Base-by-base conservation (phyloP, 257 asterid genomes). In the Solanum chiquidenum region DNA sequence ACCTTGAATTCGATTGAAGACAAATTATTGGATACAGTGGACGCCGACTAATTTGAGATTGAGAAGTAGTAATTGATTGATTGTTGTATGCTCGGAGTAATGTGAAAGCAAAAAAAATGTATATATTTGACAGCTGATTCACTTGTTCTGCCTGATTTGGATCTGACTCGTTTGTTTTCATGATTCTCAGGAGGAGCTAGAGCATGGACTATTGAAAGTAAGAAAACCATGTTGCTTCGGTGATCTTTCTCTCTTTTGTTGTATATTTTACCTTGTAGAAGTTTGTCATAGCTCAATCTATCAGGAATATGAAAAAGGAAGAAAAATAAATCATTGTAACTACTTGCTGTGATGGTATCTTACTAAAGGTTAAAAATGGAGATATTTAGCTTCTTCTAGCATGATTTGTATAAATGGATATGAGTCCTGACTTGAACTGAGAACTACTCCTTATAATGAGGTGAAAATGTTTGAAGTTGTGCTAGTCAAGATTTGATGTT, bases 161-260 rank as follows among this genome's bases (percentile, higher is more conserved):
- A 10, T 29, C 21, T 29, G 35, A 37, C 46, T 29, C 12, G 16
- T 64, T 46, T 34, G 49, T 82, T 86, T 89, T 89, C 34, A 75
- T 88, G 82, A 46, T 80, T 90, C 71, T 83, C 98, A 95, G 99
- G 98, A 91, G 92, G 99, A 94, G 95, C 94, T 95, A 91, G 98
- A 95, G 93, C 94, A 84, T 27, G 98, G 98, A 88, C 93, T 97
- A 20, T 75, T 91, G 90, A 94, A 91, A 55, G 98, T 94, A 88
- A 90, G 97, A 76, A 49, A 86, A 87, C 66, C 4, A 38, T 64
- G 58, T 13, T 21, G 21, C 75, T 83, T 60, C 27, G 75, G 5
- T 90, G 58, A 2, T 75, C 27, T 5, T 76, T 10, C 11, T 52
- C 37, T n/a, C 85, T 25, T 60, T 34, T 34, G 13, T 40, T 23